Conservation (phyloP, 1,139 yeast species). For the Geotrichum restrictum region DNA sequence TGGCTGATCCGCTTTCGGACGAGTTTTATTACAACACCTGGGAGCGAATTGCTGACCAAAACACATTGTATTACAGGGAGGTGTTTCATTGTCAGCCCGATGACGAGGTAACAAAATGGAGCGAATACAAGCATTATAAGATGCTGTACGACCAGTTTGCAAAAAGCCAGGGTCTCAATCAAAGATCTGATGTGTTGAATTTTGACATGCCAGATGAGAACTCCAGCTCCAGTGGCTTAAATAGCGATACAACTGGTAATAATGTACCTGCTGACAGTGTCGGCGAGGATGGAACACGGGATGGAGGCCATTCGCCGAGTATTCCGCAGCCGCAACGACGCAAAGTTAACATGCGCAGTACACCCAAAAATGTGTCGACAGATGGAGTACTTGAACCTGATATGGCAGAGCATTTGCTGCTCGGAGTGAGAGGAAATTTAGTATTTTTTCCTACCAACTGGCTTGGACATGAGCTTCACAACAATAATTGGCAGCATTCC, state of each 20-base stretch:
- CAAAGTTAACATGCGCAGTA: conserved; percentile 13
- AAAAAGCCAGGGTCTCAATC: conserved; percentile 33
- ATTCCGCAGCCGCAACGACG: conserved; percentile 8
- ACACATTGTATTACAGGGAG: conserved; percentile 73
- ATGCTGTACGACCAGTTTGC: conserved; percentile 39
- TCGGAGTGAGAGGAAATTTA: conserved; percentile 79
- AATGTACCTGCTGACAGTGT: neutral
- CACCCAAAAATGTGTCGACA: conserved; percentile 17
- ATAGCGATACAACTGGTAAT: neutral
- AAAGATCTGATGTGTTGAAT: conserved; percentile 13
- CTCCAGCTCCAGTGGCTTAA: conserved; percentile 4
- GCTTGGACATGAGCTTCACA: conserved; percentile 78
- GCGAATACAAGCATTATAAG: conserved; percentile 69
- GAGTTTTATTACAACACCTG: conserved; percentile 84
- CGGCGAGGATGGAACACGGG: neutral
- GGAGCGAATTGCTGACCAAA: conserved; percentile 78
- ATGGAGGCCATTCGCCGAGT: neutral
- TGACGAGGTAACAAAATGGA: conserved; percentile 82
- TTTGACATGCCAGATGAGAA: conserved; percentile 20
- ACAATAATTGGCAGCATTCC: conserved; percentile 89
- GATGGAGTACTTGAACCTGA: conserved; percentile 65
- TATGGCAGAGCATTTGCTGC: conserved; percentile 70
- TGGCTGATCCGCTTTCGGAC: conserved; percentile 78
- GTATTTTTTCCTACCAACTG: conserved; percentile 90
- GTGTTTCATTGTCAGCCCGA: conserved; percentile 96